A percentile compares a stretch with the other conserved stretches of the same genome.
Evolutionary conservation across 768 basidiomycete species (phyloP).

Genomic region (Agaricus sinodeliciosus): DNA sequence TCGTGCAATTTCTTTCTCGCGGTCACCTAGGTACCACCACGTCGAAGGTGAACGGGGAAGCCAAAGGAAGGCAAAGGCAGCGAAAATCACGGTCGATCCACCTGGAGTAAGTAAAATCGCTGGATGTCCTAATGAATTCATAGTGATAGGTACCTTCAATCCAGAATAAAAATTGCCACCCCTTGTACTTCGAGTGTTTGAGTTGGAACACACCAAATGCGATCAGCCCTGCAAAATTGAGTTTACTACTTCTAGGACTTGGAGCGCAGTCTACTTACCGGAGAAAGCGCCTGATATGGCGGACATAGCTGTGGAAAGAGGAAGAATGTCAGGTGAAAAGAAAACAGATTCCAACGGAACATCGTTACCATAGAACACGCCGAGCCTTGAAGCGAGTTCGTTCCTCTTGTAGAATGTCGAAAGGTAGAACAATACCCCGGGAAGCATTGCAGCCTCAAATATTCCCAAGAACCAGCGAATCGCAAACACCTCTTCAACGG

Average conservation of each 20-base stretch:
- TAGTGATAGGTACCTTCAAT: constrained; percentile 32
- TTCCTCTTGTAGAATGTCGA: constrained; percentile 45
- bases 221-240: constrained; percentile 27
- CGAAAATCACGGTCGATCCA: constrained; percentile 33
- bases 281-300: constrained; percentile 44
- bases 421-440: constrained; percentile 45
- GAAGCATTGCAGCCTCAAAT: constrained; percentile 44
- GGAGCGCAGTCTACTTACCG: constrained; percentile 17
- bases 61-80: constrained; percentile 40
- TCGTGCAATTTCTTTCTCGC: constrained; percentile 35
- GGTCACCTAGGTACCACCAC: constrained; percentile 29
- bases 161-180: constrained; percentile 49
- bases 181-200: constrained; percentile 30
- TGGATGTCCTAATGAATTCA: background rate
- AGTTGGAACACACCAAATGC: constrained; percentile 50
- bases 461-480: constrained; percentile 45
- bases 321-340: background rate
- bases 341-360: background rate
- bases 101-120: constrained; percentile 19
- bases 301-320: constrained; percentile 26
- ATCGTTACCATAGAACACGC: constrained; percentile 38
- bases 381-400: constrained; percentile 44
- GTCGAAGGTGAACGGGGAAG: constrained; percentile 36
- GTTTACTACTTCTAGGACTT: background rate
- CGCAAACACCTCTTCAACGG: constrained; percentile 32